Percentiles rank a stretch among this genome's conserved stretches.
Conservation (phyloP, 2,329 filamentous ascomycete genomes). For the Pseudopithomyces maydicus region DNA sequence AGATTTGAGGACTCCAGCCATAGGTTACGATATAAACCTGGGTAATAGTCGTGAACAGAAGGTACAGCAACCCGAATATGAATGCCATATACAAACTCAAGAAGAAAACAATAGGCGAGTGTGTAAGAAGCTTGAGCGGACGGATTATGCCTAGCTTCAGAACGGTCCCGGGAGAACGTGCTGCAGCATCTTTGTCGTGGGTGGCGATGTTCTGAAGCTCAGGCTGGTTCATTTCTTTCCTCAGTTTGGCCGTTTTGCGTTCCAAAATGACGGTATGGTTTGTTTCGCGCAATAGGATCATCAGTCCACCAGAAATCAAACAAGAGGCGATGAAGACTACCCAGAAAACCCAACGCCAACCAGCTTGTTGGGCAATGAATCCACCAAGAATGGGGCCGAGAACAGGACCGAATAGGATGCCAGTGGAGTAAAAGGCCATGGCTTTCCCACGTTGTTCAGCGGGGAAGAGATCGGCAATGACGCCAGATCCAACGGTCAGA, state of each 20-base stretch:
- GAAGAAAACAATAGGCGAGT: slow-evolving; percentile 39
- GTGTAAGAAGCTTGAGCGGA: slow-evolving; percentile 39
- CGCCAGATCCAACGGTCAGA: slow-evolving; percentile 43
- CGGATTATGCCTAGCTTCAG: slow-evolving; percentile 42
- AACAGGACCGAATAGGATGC: slow-evolving; percentile 40
- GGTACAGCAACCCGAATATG: slow-evolving; percentile 41
- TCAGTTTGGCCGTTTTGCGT: slow-evolving; percentile 62
- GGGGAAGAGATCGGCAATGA: slow-evolving; percentile 43
- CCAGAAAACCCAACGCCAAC: slow-evolving; percentile 46
- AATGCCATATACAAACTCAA: slow-evolving; percentile 42
- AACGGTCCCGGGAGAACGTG: slow-evolving; percentile 19
- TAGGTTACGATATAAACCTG: slow-evolving; percentile 39
- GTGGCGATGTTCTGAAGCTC: slow-evolving; percentile 53
- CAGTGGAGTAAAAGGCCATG: slow-evolving; percentile 36
- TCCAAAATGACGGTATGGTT: slow-evolving; percentile 54
- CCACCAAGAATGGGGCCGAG: slow-evolving; percentile 19
- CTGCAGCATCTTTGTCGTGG: slow-evolving; percentile 21
- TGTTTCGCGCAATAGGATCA: slow-evolving; percentile 53
- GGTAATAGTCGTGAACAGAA: slow-evolving; percentile 45
- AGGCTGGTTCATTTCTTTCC: slow-evolving; percentile 51
- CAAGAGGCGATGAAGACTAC: slow-evolving; percentile 34
- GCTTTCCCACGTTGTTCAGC: slow-evolving; percentile 39
- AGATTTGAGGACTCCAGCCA: slow-evolving; percentile 35
- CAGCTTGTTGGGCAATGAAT: slow-evolving; percentile 40
- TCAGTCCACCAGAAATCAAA: slow-evolving; percentile 30